Percentiles rank a stretch among this genome's conserved stretches.
These are phyloP conservation scores for Ceratopteris richardii DNA, from an alignment of 75 land plant species.

Conservation along the genomic window DNA sequence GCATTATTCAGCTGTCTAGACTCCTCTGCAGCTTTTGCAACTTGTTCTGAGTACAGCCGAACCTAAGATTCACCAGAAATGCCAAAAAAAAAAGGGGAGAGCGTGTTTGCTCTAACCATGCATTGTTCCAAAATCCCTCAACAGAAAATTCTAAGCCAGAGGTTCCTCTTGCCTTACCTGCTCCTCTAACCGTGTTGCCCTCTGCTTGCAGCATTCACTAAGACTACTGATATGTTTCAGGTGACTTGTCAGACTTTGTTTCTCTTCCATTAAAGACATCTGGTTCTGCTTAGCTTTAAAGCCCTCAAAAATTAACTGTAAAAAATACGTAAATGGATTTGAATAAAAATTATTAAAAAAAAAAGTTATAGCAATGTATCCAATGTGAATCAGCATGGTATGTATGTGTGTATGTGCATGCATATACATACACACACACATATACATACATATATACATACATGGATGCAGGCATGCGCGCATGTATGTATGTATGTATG, in stretches of 20 bases:
- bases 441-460: no score
- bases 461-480: not conserved
- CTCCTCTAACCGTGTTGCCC: conserved; percentile 60
- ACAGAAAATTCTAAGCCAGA: no score
- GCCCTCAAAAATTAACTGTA: conserved; percentile 77
- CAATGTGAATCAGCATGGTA: not conserved
- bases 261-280: conserved; percentile 47
- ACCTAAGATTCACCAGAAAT: conserved; percentile 29
- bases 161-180: conserved; percentile 39
- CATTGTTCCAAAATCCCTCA: no score
- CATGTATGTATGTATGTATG: no score
- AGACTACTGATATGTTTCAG: conserved; percentile 46
- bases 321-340: not conserved
- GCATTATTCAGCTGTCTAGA: conserved; percentile 31
- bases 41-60: conserved; percentile 49
- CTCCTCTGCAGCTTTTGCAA: conserved; percentile 57
- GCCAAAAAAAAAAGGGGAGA: not conserved
- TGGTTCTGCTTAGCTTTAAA: conserved; percentile 60
- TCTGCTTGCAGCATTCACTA: conserved; percentile 42
- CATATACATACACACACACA: no score
- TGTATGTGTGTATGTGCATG: no score
- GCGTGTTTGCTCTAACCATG: no score
- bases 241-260: conserved; percentile 37
- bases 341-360: no score
- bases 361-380: not conserved